Evolutionary conservation across 371 early-diverging fungal species (phyloP).

Genomic region (Rhizopus stolonifer): DNA sequence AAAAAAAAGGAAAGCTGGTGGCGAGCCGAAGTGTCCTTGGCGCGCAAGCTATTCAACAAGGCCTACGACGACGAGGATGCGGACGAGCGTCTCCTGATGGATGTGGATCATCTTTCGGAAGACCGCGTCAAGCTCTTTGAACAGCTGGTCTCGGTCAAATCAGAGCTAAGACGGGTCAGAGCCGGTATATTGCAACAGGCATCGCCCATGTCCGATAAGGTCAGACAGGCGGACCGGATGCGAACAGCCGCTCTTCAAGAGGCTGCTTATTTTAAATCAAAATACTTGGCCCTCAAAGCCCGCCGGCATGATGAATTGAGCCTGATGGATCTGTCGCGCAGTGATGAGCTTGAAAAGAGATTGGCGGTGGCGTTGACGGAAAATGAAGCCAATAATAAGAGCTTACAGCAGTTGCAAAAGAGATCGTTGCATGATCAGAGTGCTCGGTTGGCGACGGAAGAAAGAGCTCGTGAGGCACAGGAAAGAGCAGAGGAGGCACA

Average conservation of each 20-base stretch:
- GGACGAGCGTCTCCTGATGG: slow-evolving; percentile 36
- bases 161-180: slow-evolving; percentile 46
- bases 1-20: slow-evolving; percentile 57
- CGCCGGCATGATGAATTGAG: slow-evolving; percentile 37
- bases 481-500: slow-evolving; percentile 55
- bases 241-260: slow-evolving; percentile 61
- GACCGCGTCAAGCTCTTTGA: slow-evolving; percentile 48
- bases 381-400: slow-evolving; percentile 38
- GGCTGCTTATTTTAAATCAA: slow-evolving; percentile 60
- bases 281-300: slow-evolving; percentile 37
- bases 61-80: slow-evolving; percentile 36
- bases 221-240: slow-evolving; percentile 54
- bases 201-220: slow-evolving; percentile 49
- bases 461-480: slow-evolving; percentile 44
- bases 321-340: slow-evolving; percentile 42
- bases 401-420: slow-evolving; percentile 45
- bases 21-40: slow-evolving; percentile 52
- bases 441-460: slow-evolving; percentile 47
- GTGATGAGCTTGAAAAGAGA: slow-evolving; percentile 51
- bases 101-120: slow-evolving; percentile 27
- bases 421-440: slow-evolving; percentile 43
- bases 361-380: slow-evolving; percentile 46
- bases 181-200: slow-evolving; percentile 53
- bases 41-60: slow-evolving; percentile 29
- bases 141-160: slow-evolving; percentile 41